Evolutionary conservation across 345 rosid genomes (phyloP), one percentile per base, ranked within the genome.

Genomic region (Aethionema arabicum): DNA sequence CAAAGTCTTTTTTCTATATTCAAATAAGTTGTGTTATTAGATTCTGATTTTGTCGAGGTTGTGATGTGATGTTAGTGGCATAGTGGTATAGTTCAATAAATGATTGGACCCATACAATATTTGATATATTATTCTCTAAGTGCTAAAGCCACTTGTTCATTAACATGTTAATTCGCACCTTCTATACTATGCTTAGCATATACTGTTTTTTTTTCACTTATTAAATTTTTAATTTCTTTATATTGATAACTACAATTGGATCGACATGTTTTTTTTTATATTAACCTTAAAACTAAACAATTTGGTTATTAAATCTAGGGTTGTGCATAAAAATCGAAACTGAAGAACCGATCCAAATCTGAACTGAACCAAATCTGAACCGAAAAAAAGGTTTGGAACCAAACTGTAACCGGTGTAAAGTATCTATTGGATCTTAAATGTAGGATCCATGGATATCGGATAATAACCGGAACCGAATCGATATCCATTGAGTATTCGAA

Each of bases 11-110:
- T 52, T 33, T 36, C 11, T 6, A 21, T 37, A 3, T 6, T 16
- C 14, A 14, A 4, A 21, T 11, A 14, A 27, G 8, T 12, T 6
- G 45, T 11, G 7, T 46, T 21, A 36, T 11, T 44, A 52, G 15
- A 14, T 11, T 60, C 39, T 36, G 45, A 36, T 61, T 57, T 44
- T n/a, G 21, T 61, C 27, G 8, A 21, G 29, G 7, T 13, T 44
- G 43, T 51, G 41, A 51, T 63, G 49, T 62, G 48, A 62, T 62
- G 57, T 62, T 8, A 12, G n/a, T n/a, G n/a, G n/a, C 57, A 29
- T 47, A 11, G 30, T 50, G 49, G 15, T 50, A n/a, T n/a, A 39
- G 14, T 62, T 36, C 30, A 21, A 21, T 21, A 21, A 21, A 38
- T 38, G 0, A 49, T 38, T 61, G 56, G 66, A 6, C 32, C 49